Evolutionary conservation across 306 rosid genomes (phyloP).

Genomic region (Dalbergia cochinchinensis): DNA sequence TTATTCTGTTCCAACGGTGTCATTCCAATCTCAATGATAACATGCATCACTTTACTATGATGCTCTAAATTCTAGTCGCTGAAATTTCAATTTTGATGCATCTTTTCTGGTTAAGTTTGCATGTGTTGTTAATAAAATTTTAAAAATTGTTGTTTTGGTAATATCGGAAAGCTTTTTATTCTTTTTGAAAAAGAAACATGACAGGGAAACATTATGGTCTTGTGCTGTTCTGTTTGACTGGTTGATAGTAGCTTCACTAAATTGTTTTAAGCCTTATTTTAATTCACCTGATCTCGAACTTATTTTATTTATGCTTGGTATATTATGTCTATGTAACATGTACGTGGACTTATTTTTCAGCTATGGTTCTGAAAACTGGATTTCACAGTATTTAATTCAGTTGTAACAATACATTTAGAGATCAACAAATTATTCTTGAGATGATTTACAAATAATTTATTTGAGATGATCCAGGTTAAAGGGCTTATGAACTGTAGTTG

Average conservation of each 20-base stretch:
- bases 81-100: background rate
- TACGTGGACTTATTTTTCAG: slow-evolving; percentile 24
- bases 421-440: background rate
- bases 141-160: background rate
- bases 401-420: background rate
- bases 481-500: slow-evolving; percentile 23
- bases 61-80: background rate
- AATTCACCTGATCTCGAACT: background rate
- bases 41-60: background rate
- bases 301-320: background rate
- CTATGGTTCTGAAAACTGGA: background rate
- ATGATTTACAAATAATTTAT: background rate
- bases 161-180: background rate
- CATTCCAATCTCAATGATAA: slow-evolving; percentile 11
- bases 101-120: background rate
- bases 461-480: slow-evolving; percentile 1
- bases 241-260: slow-evolving; percentile 14
- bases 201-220: slow-evolving; percentile 3
- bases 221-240: slow-evolving; percentile 29
- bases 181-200: slow-evolving; percentile 17
- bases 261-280: slow-evolving; percentile 14
- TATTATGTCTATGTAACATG: slow-evolving; percentile 29
- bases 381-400: background rate
- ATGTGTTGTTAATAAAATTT: background rate
- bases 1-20: background rate